Conservation (phyloP, 495 filamentous ascomycete genomes). For the Parachaetomium inaequale region DNA sequence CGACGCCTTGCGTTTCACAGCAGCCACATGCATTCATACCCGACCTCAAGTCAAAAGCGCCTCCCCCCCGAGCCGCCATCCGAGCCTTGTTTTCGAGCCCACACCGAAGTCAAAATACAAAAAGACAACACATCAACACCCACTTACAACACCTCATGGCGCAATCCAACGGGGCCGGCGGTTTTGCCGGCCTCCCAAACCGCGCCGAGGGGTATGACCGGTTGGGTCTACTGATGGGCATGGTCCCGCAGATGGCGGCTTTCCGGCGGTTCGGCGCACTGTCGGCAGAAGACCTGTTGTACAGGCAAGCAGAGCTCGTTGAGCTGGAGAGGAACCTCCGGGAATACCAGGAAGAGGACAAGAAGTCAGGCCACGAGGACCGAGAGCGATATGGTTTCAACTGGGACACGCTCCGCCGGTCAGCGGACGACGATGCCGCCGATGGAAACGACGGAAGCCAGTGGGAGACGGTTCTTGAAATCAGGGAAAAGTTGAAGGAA, state of each 20-base stretch:
- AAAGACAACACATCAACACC: neutral
- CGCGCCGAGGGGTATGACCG: constrained; percentile 16
- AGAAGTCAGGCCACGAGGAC: constrained; percentile 11
- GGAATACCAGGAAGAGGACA: constrained; percentile 16
- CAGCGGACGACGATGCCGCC: constrained; percentile 1
- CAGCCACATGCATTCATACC: neutral
- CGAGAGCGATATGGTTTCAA: constrained; percentile 20
- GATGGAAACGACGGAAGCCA: constrained; percentile 20
- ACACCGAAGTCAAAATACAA: neutral
- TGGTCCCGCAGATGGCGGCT: constrained; percentile 23
- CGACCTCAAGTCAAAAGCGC: too few species aligned
- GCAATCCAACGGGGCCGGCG: neutral
- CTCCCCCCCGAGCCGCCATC: too few species aligned
- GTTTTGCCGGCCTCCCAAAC: neutral
- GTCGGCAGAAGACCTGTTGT: constrained; percentile 30
- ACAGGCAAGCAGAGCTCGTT: constrained; percentile 31
- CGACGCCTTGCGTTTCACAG: neutral
- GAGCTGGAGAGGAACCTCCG: constrained; percentile 23
- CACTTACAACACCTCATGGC: neutral
- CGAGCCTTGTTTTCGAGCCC: too few species aligned
- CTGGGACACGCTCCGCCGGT: constrained; percentile 19
- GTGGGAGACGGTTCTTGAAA: constrained; percentile 21
- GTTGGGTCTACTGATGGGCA: constrained; percentile 18
- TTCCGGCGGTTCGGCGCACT: constrained; percentile 28
- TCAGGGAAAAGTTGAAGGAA: constrained; percentile 10